Percentiles rank a stretch among this genome's conserved stretches.
Evolutionary conservation across 768 basidiomycete genomes (phyloP).

Genomic region (Jaapia argillacea): DNA sequence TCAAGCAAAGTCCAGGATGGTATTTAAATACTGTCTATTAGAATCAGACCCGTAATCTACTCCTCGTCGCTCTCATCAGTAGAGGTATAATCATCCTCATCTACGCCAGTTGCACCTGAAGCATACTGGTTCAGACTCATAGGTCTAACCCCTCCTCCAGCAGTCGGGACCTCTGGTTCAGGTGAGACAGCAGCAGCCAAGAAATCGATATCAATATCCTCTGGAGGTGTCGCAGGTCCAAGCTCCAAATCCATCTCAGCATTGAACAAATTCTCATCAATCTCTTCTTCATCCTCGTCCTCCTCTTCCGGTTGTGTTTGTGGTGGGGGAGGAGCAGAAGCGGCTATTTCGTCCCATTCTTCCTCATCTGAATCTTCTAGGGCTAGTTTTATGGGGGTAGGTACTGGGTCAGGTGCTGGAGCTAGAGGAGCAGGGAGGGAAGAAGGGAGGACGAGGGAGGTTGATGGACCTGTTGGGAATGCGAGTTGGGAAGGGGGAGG

Average conservation of each 20-base stretch:
- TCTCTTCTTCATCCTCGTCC: slow-evolving; percentile 20
- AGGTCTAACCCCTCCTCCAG: slow-evolving; percentile 7
- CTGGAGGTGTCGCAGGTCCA: slow-evolving; percentile 8
- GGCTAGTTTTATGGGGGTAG: no score
- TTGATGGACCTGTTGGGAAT: slow-evolving; percentile 24
- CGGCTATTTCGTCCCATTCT: slow-evolving; percentile 36
- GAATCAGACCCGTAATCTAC: neutral
- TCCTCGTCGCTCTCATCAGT: slow-evolving; percentile 18
- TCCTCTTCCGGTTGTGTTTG: slow-evolving; percentile 10
- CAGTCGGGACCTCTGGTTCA: slow-evolving; percentile 24
- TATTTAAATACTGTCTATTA: slow-evolving; percentile 18
- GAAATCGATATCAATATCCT: slow-evolving; percentile 25
- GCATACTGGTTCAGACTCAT: slow-evolving; percentile 4
- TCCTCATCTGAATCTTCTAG: slow-evolving; percentile 23
- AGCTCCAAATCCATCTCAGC: slow-evolving; percentile 27
- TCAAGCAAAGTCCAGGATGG: slow-evolving; percentile 18
- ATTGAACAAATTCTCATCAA: slow-evolving; percentile 29
- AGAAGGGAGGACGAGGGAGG: slow-evolving; percentile 15
- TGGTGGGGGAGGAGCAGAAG: slow-evolving; percentile 11
- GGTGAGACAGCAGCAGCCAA: no score
- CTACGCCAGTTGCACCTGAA: slow-evolving; percentile 16
- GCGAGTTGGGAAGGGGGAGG: slow-evolving; percentile 23
- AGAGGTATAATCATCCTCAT: slow-evolving; percentile 41
- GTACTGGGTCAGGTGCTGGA: slow-evolving; percentile 20
- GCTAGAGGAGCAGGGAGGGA: slow-evolving; percentile 7